Evolutionary conservation across 495 filamentous ascomycete species (phyloP).

Genomic region (Penicillium manginii): DNA sequence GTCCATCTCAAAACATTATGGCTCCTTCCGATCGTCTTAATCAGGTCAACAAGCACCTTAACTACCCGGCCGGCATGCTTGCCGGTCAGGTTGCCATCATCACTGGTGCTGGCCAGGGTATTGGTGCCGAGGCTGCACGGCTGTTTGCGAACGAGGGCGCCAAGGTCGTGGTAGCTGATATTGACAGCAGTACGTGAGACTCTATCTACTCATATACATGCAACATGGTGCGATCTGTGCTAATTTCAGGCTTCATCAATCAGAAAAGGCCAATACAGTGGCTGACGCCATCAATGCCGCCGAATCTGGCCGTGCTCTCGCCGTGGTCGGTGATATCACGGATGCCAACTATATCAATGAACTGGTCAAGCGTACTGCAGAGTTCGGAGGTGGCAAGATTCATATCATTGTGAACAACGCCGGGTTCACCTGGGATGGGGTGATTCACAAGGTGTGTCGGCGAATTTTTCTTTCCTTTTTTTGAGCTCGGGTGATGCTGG

Average conservation of each 20-base stretch:
- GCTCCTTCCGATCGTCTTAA: conserved; percentile 55
- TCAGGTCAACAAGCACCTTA: conserved; percentile 76
- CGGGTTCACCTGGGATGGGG: conserved; percentile 87
- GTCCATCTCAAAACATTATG: conserved; percentile 25
- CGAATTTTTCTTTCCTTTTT: background rate
- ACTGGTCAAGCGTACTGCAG: conserved; percentile 72
- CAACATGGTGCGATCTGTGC: background rate
- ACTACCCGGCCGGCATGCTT: conserved; percentile 77
- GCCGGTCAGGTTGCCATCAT: conserved; percentile 83
- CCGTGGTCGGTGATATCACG: conserved; percentile 74
- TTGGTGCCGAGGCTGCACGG: conserved; percentile 79
- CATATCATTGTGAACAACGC: conserved; percentile 90
- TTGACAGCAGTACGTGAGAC: conserved; percentile 63
- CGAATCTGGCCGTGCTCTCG: conserved; percentile 65
- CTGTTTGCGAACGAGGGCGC: conserved; percentile 87
- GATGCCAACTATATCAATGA: conserved; percentile 65
- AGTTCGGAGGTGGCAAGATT: conserved; percentile 83
- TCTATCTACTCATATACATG: background rate
- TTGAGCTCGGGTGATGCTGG: background rate
- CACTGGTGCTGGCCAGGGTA: conserved; percentile 86
- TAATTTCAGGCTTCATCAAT: conserved; percentile 1
- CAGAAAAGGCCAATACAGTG: conserved; percentile 66
- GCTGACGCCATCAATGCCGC: conserved; percentile 65
- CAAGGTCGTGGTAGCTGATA: conserved; percentile 80
- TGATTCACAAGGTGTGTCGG: conserved; percentile 74